Conservation (phyloP, 495 filamentous ascomycete genomes). For the Talaromyces trachyspermus region DNA sequence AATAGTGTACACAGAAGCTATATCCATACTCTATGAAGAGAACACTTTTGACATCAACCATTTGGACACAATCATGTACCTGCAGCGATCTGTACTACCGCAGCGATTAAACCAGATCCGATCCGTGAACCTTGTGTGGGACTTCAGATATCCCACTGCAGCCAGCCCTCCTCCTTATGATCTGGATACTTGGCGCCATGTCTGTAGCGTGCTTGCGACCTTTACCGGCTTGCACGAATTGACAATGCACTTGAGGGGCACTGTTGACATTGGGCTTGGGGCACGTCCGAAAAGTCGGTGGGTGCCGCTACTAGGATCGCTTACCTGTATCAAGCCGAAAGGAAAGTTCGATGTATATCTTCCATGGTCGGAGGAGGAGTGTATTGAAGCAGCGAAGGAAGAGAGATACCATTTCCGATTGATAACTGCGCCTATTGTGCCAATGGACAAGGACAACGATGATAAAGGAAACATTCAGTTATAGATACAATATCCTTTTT, state of each 20-base stretch:
- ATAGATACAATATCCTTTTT: neutral
- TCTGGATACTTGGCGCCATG: neutral
- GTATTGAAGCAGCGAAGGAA: neutral
- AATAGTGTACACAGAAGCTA: neutral
- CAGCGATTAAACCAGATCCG: neutral
- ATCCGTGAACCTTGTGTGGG: neutral
- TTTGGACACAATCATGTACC: neutral
- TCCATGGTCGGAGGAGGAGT: neutral
- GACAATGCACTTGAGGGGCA: neutral
- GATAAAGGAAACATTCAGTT: conserved; percentile 1
- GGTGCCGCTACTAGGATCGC: neutral
- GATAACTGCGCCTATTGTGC: neutral
- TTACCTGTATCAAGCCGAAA: neutral
- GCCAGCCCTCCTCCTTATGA: neutral
- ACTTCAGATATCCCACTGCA: neutral
- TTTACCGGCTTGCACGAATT: neutral
- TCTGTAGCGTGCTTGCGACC: neutral
- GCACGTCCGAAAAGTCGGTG: neutral
- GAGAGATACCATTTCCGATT: neutral
- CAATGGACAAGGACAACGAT: neutral
- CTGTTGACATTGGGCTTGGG: neutral
- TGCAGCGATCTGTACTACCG: neutral
- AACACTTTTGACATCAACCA: neutral
- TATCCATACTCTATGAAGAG: neutral
- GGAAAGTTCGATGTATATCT: neutral